phyloP scores from a whole-genome alignment of 139 green algal species.

The Chlorella ohadii region DNA sequence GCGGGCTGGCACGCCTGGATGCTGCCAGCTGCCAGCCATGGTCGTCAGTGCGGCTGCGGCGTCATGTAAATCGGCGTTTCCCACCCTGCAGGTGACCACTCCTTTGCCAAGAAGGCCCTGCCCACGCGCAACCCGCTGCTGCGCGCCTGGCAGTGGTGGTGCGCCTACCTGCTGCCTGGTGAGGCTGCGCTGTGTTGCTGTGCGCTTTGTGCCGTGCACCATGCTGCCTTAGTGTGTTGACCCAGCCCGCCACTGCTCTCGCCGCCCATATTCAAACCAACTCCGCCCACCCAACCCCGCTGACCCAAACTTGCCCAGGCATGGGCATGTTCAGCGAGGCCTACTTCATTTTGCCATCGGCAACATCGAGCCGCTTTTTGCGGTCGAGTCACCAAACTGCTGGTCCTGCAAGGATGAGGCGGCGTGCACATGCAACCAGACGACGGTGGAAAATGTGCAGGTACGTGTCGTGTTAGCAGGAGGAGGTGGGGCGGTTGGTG shows the following conservation, averaged over 20 bases:
- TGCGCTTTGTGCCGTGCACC: too few species aligned
- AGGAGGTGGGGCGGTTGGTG: too few species aligned
- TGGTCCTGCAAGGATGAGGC: not conserved
- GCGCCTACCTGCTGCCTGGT: not conserved
- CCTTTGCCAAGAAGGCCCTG: not conserved
- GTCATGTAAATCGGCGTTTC: not conserved
- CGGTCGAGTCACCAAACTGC: conserved; percentile 13
- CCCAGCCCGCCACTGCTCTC: too few species aligned
- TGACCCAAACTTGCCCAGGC: not conserved
- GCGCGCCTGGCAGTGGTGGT: conserved; percentile 7
- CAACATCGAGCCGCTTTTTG: conserved; percentile 31
- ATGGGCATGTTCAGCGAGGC: conserved; percentile 29
- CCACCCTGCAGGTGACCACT: not conserved
- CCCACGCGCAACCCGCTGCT: not conserved
- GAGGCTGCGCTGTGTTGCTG: too few species aligned
- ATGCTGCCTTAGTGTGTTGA: too few species aligned
- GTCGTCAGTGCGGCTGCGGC: too few species aligned
- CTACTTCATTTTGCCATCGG: conserved; percentile 7
- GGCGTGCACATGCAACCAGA: conserved; percentile 2
- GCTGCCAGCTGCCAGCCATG: too few species aligned
- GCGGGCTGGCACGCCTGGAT: too few species aligned
- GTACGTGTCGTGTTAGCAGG: too few species aligned
- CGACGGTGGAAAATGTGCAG: not conserved
- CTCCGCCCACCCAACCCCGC: too few species aligned
- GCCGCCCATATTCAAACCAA: too few species aligned